Evolutionary conservation across 805 yeast species (phyloP).

Genomic region (Nakazawaea populi): DNA sequence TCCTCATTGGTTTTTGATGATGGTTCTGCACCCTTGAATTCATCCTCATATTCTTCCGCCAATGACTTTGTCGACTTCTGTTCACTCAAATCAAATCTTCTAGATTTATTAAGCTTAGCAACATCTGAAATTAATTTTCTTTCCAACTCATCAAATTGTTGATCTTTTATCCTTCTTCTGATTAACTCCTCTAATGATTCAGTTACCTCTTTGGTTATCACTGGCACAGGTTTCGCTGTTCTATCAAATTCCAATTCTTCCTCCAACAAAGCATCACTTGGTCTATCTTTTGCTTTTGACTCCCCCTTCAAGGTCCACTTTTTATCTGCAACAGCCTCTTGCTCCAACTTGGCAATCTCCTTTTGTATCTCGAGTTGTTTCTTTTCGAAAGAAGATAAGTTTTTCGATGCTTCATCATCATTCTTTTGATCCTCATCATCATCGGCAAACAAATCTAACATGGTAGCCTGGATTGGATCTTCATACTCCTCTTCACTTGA

Average conservation of each 20-base stretch:
- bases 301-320: slow-evolving; percentile 96
- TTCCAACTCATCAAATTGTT: slow-evolving; percentile 79
- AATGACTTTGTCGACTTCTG: slow-evolving; percentile 80
- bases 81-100: slow-evolving; percentile 66
- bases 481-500: slow-evolving; percentile 59
- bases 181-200: slow-evolving; percentile 86
- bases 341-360: slow-evolving; percentile 76
- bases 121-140: slow-evolving; percentile 65
- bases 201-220: slow-evolving; percentile 83
- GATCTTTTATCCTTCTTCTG: slow-evolving; percentile 68
- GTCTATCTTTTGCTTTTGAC: slow-evolving; percentile 74
- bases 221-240: slow-evolving; percentile 93
- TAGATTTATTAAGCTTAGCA: slow-evolving; percentile 51
- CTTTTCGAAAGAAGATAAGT: slow-evolving; percentile 71
- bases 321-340: slow-evolving; percentile 84
- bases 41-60: slow-evolving; percentile 91
- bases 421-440: slow-evolving; percentile 18
- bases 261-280: slow-evolving; percentile 74
- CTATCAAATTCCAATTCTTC: slow-evolving; percentile 88
- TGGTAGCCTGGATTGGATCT: slow-evolving; percentile 53
- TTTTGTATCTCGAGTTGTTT: slow-evolving; percentile 72
- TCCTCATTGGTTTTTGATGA: slow-evolving; percentile 51
- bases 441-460: slow-evolving; percentile 54
- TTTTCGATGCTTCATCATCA: slow-evolving; percentile 15
- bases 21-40: slow-evolving; percentile 45